These are phyloP conservation scores for Caloboletus firmus DNA, from an alignment of 1,284 basidiomycete species.

Conservation along the genomic window DNA sequence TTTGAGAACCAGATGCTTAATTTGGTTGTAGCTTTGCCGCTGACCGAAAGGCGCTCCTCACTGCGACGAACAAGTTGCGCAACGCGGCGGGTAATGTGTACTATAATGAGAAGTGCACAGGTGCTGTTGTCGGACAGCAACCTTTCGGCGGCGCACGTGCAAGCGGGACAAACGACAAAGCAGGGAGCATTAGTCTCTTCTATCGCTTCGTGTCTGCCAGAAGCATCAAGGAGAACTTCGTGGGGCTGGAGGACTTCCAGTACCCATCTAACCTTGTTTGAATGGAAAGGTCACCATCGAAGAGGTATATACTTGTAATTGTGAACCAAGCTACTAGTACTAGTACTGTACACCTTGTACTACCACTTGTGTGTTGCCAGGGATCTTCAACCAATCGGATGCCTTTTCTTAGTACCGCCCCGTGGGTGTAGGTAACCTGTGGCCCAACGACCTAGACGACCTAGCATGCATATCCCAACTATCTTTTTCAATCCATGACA, in stretches of 20 bases:
- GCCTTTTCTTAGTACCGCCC: background rate
- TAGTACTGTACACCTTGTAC: background rate
- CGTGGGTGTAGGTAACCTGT: background rate
- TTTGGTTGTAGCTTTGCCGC: constrained; percentile 64
- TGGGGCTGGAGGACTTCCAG: constrained; percentile 70
- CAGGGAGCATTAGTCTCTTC: constrained; percentile 89
- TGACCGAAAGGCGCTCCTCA: constrained; percentile 76
- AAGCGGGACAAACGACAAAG: constrained; percentile 98
- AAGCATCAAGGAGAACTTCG: constrained; percentile 96
- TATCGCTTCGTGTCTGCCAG: constrained; percentile 87
- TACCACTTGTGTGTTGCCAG: background rate
- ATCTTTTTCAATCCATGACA: background rate
- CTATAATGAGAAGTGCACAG: constrained; percentile 96
- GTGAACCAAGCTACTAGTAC: background rate
- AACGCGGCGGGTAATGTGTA: constrained; percentile 91
- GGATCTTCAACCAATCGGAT: background rate
- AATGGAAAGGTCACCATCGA: constrained; percentile 10
- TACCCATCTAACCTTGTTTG: constrained; percentile 87
- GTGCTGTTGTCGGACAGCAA: constrained; percentile 94
- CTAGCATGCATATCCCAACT: background rate
- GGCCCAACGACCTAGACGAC: background rate
- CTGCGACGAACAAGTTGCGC: constrained; percentile 76
- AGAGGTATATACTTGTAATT: background rate
- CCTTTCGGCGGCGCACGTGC: constrained; percentile 94
- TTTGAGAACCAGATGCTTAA: background rate